Base-by-base conservation (phyloP, 345 rosid species). In the Populus euphratica region DNA sequence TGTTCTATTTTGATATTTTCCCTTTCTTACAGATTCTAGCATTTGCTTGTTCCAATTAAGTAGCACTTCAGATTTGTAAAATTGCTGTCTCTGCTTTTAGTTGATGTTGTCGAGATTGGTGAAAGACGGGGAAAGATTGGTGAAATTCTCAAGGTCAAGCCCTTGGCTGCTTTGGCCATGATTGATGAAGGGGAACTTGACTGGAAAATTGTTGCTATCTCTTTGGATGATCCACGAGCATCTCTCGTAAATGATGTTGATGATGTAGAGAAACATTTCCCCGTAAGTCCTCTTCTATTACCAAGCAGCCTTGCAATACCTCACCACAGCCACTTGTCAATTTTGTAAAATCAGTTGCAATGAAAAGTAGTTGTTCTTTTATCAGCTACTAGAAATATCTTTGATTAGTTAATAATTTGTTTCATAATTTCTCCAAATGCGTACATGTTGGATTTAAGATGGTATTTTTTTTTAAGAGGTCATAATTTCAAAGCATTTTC, bases 101-200 rank as follows among this genome's bases (percentile, higher is more conserved):
- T 93, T 87, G 99, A 96, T 83, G 93, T 93, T 70, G 95, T 93
- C 84, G 99, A 96, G 89, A 94, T 96, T 76, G 95, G 99, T 72
- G 93, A 92, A 69, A 81, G 80, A 7, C 87, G 71, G 69, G 79
- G 90, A 83, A 85, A 90, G 86, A 88, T 89, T 73, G 98, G 97
- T 23, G 94, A 94, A 74, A 76, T 96, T 81, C 85, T 96, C 2
- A 89, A 82, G 81, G 86, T 94, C 83, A 96, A 94, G 86, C 99
- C 99, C 35, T 70, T 93, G 85, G 98, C 87, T 82, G 97, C 93
- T 64, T 79, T 94, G 72, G 97, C 98, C 68, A 96, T 96, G 99
- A 88, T 92, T 82, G 99, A 96, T 80, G 99, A 96, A 81, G 99
- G 99, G 72, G 98, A 96, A 79, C 92, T 96, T 72, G 97, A 94